Percentiles rank a stretch among this genome's conserved stretches.
These are phyloP conservation scores for Cercospora sojina DNA, from an alignment of 2,329 filamentous ascomycete species.

Conservation along the genomic window DNA sequence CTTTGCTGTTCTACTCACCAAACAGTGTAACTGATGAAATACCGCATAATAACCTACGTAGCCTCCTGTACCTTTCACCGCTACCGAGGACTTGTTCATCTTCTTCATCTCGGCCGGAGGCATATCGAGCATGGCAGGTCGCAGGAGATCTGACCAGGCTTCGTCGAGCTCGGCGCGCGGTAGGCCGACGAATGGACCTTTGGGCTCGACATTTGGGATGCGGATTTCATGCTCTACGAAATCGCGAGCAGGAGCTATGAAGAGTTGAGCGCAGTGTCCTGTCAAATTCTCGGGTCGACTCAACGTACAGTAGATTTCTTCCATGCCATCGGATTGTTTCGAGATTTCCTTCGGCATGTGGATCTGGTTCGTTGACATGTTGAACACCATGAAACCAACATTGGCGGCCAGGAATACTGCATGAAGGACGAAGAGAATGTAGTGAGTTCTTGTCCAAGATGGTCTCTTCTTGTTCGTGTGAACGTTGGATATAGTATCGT, in stretches of 20 bases:
- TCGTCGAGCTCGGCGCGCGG: slow-evolving; percentile 17
- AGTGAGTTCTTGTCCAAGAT: slow-evolving; percentile 11
- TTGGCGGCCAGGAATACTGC: slow-evolving; percentile 15
- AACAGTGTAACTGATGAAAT: slow-evolving; percentile 19
- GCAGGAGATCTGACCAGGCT: slow-evolving; percentile 17
- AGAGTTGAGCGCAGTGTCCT: neutral
- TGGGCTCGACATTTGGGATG: slow-evolving; percentile 9
- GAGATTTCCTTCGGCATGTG: neutral
- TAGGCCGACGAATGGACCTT: slow-evolving; percentile 12
- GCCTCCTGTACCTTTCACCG: slow-evolving; percentile 1
- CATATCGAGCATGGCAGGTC: slow-evolving; percentile 16
- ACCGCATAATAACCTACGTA: slow-evolving; percentile 20
- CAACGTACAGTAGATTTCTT: slow-evolving; percentile 14
- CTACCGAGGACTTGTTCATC: slow-evolving; percentile 19
- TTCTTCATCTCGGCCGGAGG: slow-evolving; percentile 13
- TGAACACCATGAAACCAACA: slow-evolving; percentile 13
- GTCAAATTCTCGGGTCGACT: neutral
- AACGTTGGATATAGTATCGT: neutral
- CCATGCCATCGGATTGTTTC: neutral
- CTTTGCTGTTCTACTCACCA: neutral
- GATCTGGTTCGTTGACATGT: neutral
- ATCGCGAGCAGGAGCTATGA: slow-evolving; percentile 12
- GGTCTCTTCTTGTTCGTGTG: neutral
- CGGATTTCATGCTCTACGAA: slow-evolving; percentile 16
- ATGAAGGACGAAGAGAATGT: slow-evolving; percentile 14